Percentiles rank a stretch among this genome's conserved stretches.
phyloP scores from a whole-genome alignment of 2,329 filamentous ascomycete genomes.

The Penicillium sp. region DNA sequence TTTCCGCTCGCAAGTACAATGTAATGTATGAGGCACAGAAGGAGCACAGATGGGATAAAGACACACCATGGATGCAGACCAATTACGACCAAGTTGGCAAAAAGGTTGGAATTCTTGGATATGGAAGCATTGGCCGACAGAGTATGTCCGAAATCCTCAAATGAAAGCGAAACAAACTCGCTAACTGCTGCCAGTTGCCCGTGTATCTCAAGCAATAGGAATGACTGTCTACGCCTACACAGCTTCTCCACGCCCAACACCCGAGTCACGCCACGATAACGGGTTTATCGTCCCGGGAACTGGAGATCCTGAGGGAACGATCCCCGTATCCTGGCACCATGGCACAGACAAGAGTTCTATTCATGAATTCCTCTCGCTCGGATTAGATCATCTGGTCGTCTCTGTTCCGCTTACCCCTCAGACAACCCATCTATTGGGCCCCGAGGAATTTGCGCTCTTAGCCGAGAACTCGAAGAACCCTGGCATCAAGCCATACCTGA shows the following conservation, averaged over 20 bases:
- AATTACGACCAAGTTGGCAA: conserved; percentile 58
- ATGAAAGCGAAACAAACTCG: neutral
- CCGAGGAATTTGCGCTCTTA: conserved; percentile 57
- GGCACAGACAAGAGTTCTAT: conserved; percentile 54
- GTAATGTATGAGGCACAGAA: conserved; percentile 60
- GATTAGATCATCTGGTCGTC: conserved; percentile 59
- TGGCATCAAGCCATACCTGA: conserved; percentile 58
- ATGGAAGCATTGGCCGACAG: conserved; percentile 63
- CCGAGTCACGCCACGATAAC: conserved; percentile 62
- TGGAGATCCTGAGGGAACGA: conserved; percentile 57
- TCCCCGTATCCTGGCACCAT: conserved; percentile 59
- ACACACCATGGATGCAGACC: conserved; percentile 19
- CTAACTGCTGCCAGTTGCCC: conserved; percentile 44
- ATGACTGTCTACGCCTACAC: conserved; percentile 76
- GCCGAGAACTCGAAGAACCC: conserved; percentile 29
- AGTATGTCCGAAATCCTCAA: conserved; percentile 37
- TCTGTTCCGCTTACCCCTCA: conserved; percentile 57
- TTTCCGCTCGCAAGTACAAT: conserved; percentile 57
- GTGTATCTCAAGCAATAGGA: conserved; percentile 64
- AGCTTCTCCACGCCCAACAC: conserved; percentile 65
- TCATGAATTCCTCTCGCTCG: conserved; percentile 55
- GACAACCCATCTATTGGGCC: conserved; percentile 57
- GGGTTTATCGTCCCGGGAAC: conserved; percentile 70
- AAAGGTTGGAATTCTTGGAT: conserved; percentile 61
- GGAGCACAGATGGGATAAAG: conserved; percentile 51